Evolutionary conservation across 441 rosid species (phyloP), one percentile per base, ranked within the genome.

Genomic region (Eutrema salsugineum): DNA sequence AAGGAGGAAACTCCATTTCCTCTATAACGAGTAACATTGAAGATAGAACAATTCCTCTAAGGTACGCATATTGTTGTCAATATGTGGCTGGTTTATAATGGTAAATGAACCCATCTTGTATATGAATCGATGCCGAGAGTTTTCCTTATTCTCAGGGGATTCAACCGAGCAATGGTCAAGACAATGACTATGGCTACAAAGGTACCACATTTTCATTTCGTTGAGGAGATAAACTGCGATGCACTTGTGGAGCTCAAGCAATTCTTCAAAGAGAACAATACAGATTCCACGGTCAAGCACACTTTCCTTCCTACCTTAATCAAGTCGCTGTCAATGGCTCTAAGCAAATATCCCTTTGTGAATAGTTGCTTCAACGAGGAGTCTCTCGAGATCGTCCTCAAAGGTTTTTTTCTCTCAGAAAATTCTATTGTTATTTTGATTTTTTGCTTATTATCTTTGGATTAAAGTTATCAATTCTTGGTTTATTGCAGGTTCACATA

Each of bases 171-270:
- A 62, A 94, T 94, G 97, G 98, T 88, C 56, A 94, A 90, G 78
- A 80, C 97, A 75, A 94, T 94, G 99, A 82, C 94, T 53, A 77
- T 87, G 91, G 97, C 92, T 51, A 91, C 92, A 57, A 91, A 82
- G 70, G 91, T 94, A 69, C 99, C 99, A 0, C 97, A 91, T 77
- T 94, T 94, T 78, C 87, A 94, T 85, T 94, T 87, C 66, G 97
- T 91, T n/a, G 99, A 91, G 72, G 99, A 91, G 83, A 86, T 91
- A 24, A 88, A 84, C 40, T 94, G 97, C 22, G 90, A 90, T 68
- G 80, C 93, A 16, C 80, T 94, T 20, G 86, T 85, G 66, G 84
- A 87, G 69, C 89, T 94, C 43, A 91, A 88, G 61, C 78, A 80
- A 20, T 85, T 88, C 75, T 94, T 90, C 54, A 87, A 91, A 77